phyloP scores from a whole-genome alignment of 257 asterid species.

The Cinchona pubescens region DNA sequence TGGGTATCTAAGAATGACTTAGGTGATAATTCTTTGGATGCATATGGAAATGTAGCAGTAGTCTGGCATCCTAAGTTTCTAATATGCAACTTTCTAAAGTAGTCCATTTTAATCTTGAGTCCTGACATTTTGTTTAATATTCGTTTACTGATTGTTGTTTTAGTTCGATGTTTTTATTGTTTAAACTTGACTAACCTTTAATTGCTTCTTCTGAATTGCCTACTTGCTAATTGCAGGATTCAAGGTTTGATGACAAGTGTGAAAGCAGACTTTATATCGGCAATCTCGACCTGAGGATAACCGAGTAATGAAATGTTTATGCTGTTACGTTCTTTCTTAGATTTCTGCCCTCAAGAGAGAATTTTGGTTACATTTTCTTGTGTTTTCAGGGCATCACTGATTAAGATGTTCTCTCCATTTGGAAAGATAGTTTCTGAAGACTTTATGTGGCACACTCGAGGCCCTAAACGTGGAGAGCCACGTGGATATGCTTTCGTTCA shows the following conservation, averaged over 20 bases:
- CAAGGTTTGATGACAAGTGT: constrained; percentile 43
- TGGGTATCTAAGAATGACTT: neutral
- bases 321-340: constrained; percentile 7
- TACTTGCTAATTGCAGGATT: constrained; percentile 42
- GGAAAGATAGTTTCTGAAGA: constrained; percentile 82
- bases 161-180: neutral
- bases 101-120: neutral
- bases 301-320: constrained; percentile 46
- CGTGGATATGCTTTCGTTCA: constrained; percentile 77
- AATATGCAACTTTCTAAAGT: neutral
- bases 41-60: neutral
- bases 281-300: constrained; percentile 81
- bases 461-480: constrained; percentile 82
- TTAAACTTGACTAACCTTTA: neutral
- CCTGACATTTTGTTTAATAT: neutral
- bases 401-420: constrained; percentile 79
- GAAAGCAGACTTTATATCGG: constrained; percentile 80
- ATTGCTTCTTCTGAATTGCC: too few species aligned
- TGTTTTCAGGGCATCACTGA: constrained; percentile 64
- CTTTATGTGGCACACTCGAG: constrained; percentile 93
- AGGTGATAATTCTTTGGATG: too few species aligned
- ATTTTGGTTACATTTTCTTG: neutral
- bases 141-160: neutral
- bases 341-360: neutral
- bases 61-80: neutral